phyloP scores from a whole-genome alignment of 208 protist species.

The Acanthamoeba divionensis region DNA sequence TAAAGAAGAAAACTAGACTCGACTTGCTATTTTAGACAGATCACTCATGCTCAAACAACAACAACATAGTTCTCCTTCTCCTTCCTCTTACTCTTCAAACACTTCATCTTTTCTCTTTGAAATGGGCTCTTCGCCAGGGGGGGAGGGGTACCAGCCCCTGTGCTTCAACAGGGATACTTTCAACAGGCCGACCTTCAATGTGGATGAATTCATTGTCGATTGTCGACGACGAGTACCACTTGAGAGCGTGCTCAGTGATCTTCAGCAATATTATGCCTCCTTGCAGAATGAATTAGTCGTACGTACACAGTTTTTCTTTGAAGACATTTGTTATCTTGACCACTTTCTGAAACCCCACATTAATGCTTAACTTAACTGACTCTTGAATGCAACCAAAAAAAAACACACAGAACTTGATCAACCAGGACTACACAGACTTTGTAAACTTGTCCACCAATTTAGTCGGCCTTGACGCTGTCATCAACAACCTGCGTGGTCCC shows the following conservation, averaged over 20 bases:
- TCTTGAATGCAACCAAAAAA: too few relatives aligned
- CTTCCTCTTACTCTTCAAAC: too few relatives aligned
- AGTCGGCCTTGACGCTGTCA: slow-evolving; percentile 6
- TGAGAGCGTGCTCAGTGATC: slow-evolving; percentile 45
- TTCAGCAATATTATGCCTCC: slow-evolving; percentile 19
- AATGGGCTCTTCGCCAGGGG: too few relatives aligned
- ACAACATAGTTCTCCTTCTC: too few relatives aligned
- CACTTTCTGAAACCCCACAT: too few relatives aligned
- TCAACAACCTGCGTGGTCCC: slow-evolving; percentile 4
- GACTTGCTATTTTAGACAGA: too few relatives aligned
- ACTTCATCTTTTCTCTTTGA: neutral
- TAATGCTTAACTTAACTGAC: too few relatives aligned
- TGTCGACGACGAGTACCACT: slow-evolving; percentile 4
- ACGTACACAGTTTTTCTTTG: too few relatives aligned
- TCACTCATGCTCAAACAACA: too few relatives aligned
- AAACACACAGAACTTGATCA: too few relatives aligned
- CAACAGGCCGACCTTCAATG: neutral
- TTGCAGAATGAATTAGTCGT: slow-evolving; percentile 24
- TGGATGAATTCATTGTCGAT: slow-evolving; percentile 37
- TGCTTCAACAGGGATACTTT: slow-evolving; percentile 32
- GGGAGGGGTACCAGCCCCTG: slow-evolving; percentile 19
- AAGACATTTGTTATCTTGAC: too few relatives aligned
- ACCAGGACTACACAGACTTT: slow-evolving; percentile 41
- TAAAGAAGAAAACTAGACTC: too few relatives aligned
- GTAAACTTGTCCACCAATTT: slow-evolving; percentile 51